phyloP scores from a whole-genome alignment of 1,139 yeast genomes.

The Wickerhamomyces sp. region DNA sequence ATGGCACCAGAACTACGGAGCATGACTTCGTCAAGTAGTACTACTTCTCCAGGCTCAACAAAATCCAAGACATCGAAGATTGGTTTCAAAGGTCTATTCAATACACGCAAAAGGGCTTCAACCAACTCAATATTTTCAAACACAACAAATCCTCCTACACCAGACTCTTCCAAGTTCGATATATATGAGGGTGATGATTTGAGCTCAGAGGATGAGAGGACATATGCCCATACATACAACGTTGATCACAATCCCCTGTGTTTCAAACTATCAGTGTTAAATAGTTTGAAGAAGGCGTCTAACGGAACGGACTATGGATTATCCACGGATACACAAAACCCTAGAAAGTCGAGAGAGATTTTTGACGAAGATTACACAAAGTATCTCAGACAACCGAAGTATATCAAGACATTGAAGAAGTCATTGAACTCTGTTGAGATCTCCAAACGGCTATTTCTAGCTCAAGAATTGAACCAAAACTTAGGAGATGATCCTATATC shows the following conservation, averaged over 20 bases:
- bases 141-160: background rate
- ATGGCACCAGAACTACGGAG: background rate
- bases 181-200: conserved; percentile 10
- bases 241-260: conserved; percentile 25
- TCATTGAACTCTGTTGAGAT: conserved; percentile 40
- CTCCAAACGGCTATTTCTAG: conserved; percentile 61
- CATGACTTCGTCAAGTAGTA: background rate
- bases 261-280: conserved; percentile 13
- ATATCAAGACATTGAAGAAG: conserved; percentile 44
- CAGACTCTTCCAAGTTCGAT: background rate
- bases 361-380: conserved; percentile 30
- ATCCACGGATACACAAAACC: background rate
- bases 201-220: conserved; percentile 16
- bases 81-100: background rate
- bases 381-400: conserved; percentile 47
- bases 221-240: conserved; percentile 16
- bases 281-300: conserved; percentile 1
- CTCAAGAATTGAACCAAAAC: conserved; percentile 61
- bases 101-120: background rate
- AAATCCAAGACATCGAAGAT: background rate
- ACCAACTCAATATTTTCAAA: background rate
- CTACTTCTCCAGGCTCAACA: background rate
- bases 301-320: conserved; percentile 4
- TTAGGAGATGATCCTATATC: conserved; percentile 3
- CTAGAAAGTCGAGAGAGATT: conserved; percentile 12